A percentile compares a stretch with the other conserved stretches of the same genome.
Evolutionary conservation across 257 asterid species (phyloP).

Genomic region (Solanum neorickii): DNA sequence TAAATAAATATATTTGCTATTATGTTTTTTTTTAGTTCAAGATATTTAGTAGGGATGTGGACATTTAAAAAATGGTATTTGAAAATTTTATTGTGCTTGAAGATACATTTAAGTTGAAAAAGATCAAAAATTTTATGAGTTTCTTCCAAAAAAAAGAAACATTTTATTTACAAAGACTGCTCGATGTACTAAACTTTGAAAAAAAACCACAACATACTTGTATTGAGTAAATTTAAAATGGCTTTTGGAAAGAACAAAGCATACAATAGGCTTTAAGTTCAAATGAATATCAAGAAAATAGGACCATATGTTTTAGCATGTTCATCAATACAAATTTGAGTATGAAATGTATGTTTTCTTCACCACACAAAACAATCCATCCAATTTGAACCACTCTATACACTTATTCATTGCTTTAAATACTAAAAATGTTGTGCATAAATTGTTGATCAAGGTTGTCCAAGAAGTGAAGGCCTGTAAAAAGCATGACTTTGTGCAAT

Average conservation of each 20-base stretch:
- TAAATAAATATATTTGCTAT: too few relatives aligned
- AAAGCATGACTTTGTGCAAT: slow-evolving; percentile 83
- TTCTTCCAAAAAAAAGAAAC: neutral
- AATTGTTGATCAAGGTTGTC: slow-evolving; percentile 13
- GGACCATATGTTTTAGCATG: neutral
- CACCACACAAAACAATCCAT: neutral
- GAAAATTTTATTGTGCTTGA: neutral
- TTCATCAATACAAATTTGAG: neutral
- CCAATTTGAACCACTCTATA: neutral
- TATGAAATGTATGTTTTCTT: neutral
- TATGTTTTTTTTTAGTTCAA: neutral
- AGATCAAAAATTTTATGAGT: neutral
- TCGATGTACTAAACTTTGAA: neutral
- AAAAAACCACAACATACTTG: neutral
- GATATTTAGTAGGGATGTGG: neutral
- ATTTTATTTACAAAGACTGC: neutral
- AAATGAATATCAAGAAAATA: neutral
- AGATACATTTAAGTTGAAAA: neutral
- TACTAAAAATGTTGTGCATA: neutral
- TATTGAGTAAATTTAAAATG: neutral
- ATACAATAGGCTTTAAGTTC: neutral
- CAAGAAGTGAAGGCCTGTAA: slow-evolving; percentile 87
- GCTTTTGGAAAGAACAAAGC: neutral
- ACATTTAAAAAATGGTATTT: neutral
- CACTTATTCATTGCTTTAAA: neutral